Evolutionary conservation across 2,329 filamentous ascomycete genomes (phyloP).

Genomic region (Talaromyces albobiverticillius): DNA sequence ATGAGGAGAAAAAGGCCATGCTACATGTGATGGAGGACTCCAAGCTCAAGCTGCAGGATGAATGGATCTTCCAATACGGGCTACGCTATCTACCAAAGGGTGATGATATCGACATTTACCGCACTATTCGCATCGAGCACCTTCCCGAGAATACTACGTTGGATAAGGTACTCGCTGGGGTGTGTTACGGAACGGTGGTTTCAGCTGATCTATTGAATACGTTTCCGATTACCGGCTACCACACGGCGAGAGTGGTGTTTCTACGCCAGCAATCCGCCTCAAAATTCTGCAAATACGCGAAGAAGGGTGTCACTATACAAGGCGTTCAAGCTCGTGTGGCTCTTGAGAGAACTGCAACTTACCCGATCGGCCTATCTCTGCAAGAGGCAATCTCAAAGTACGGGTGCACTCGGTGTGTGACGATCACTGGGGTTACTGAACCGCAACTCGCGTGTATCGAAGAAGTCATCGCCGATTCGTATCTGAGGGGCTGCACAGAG

Average conservation of each 20-base stretch:
- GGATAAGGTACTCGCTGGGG: constrained; percentile 22
- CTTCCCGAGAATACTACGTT: constrained; percentile 23
- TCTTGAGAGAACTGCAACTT: constrained; percentile 13
- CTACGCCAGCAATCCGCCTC: constrained; percentile 24
- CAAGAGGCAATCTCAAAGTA: not conserved
- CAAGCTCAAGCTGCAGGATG: constrained; percentile 15
- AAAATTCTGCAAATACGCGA: constrained; percentile 20
- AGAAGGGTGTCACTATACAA: constrained; percentile 20
- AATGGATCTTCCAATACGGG: constrained; percentile 29
- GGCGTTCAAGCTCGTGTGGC: constrained; percentile 7
- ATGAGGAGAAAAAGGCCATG: constrained; percentile 22
- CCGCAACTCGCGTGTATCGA: not conserved
- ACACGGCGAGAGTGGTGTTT: constrained; percentile 31
- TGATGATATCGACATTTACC: constrained; percentile 24
- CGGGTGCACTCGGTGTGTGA: constrained; percentile 12
- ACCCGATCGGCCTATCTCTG: constrained; percentile 3
- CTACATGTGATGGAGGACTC: constrained; percentile 14
- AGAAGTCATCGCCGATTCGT: not conserved
- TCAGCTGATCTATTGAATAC: constrained; percentile 30
- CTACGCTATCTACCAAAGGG: constrained; percentile 28
- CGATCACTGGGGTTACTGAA: not conserved
- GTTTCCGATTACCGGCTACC: constrained; percentile 24
- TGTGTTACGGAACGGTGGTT: constrained; percentile 26
- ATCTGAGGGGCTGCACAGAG: constrained; percentile 4
- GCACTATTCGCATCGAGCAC: constrained; percentile 28